Evolutionary conservation across 1,284 basidiomycete genomes (phyloP).

Genomic region (Amylostereum chailletii): DNA sequence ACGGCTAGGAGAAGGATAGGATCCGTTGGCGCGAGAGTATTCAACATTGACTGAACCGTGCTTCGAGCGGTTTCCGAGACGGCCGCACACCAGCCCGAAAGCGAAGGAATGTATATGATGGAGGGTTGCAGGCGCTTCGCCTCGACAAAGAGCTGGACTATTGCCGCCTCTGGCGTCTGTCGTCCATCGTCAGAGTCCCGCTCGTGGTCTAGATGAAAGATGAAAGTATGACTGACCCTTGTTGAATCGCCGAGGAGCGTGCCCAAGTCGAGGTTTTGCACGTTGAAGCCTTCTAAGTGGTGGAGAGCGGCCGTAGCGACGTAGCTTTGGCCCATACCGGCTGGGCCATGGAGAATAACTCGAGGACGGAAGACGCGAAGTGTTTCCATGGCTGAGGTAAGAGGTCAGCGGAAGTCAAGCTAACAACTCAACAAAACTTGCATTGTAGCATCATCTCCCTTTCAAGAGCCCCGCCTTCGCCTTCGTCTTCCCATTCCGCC

Average conservation of each 20-base stretch:
- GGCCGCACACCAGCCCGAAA: constrained; percentile 80
- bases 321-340: constrained; percentile 88
- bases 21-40: constrained; percentile 84
- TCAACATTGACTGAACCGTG: constrained; percentile 86
- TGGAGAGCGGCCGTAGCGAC: constrained; percentile 89
- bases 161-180: constrained; percentile 87
- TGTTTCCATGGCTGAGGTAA: constrained; percentile 75
- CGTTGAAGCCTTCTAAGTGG: constrained; percentile 91
- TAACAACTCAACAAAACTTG: constrained; percentile 26
- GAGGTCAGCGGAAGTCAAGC: constrained; percentile 10
- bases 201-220: background rate
- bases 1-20: constrained; percentile 88
- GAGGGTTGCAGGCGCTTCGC: constrained; percentile 97
- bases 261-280: constrained; percentile 90
- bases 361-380: constrained; percentile 88
- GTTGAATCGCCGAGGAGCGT: constrained; percentile 86
- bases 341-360: constrained; percentile 74
- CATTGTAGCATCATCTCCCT: constrained; percentile 83
- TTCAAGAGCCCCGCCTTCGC: constrained; percentile 67
- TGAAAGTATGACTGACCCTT: constrained; percentile 41
- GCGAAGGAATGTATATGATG: constrained; percentile 89
- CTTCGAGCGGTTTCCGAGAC: constrained; percentile 80
- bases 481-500: constrained; percentile 83
- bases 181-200: constrained; percentile 3
- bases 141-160: constrained; percentile 96